A percentile compares a stretch with the other conserved stretches of the same genome.
phyloP scores from a whole-genome alignment of 805 yeast species.

The Ogataea ganodermae region DNA sequence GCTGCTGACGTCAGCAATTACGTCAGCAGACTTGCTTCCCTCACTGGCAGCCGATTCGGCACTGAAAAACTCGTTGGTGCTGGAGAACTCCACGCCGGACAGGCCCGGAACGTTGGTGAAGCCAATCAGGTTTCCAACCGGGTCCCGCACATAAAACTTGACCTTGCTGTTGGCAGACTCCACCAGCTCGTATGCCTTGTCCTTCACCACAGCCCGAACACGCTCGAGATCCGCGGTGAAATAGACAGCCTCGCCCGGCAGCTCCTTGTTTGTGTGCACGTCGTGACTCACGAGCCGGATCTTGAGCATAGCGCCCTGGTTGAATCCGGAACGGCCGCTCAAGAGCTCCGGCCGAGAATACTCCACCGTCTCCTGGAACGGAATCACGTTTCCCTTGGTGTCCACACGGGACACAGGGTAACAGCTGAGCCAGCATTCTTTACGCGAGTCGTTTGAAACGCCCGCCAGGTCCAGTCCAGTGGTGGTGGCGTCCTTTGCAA shows the following conservation, averaged over 20 bases:
- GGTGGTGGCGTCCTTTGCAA: slow-evolving; percentile 50
- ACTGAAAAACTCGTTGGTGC: slow-evolving; percentile 11
- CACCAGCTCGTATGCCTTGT: slow-evolving; percentile 23
- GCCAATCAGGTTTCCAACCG: slow-evolving; percentile 62
- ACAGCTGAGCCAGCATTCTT: slow-evolving; percentile 72
- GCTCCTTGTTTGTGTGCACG: slow-evolving; percentile 36
- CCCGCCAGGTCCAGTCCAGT: slow-evolving; percentile 45
- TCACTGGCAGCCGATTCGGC: background rate
- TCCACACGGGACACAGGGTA: slow-evolving; percentile 48
- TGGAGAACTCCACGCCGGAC: slow-evolving; percentile 17
- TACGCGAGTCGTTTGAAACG: slow-evolving; percentile 62
- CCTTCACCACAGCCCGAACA: slow-evolving; percentile 24
- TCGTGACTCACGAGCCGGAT: slow-evolving; percentile 43
- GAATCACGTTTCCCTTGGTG: slow-evolving; percentile 23
- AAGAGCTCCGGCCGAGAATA: slow-evolving; percentile 25
- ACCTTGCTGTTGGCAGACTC: slow-evolving; percentile 20
- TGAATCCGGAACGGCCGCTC: slow-evolving; percentile 16
- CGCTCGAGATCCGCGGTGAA: slow-evolving; percentile 42
- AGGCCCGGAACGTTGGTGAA: slow-evolving; percentile 50
- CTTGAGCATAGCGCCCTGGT: slow-evolving; percentile 49
- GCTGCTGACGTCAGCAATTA: background rate
- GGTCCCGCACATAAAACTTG: slow-evolving; percentile 51
- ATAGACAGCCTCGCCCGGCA: slow-evolving; percentile 41
- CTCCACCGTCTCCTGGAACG: slow-evolving; percentile 41
- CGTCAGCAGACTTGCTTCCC: background rate